Evolutionary conservation across 2,329 filamentous ascomycete species (phyloP).

Genomic region (Setomelanomma holmii): DNA sequence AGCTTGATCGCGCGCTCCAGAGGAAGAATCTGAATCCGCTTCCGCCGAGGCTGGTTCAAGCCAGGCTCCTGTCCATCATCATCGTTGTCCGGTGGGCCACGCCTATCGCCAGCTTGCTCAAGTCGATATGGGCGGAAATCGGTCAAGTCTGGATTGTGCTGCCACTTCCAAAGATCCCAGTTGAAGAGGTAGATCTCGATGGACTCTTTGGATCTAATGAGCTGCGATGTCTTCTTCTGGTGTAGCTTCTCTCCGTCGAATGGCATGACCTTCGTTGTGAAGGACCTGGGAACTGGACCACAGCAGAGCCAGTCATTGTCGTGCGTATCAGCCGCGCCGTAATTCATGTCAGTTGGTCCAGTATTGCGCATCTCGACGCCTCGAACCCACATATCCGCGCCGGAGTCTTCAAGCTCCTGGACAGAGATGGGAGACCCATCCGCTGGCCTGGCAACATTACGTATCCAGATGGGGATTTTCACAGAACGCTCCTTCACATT

Average conservation of each 20-base stretch:
- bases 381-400: not conserved
- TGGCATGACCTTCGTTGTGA: conserved; percentile 14
- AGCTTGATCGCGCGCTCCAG: not conserved
- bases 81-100: not conserved
- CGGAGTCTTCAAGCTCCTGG: not conserved
- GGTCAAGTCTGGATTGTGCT: not conserved
- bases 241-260: conserved; percentile 21
- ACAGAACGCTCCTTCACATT: not conserved
- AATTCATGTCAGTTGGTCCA: conserved; percentile 1
- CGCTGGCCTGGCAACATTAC: not conserved
- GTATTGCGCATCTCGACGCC: conserved; percentile 15
- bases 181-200: conserved; percentile 10
- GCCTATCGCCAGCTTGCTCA: not conserved
- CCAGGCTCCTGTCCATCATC: not conserved
- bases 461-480: not conserved
- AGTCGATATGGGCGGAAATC: not conserved
- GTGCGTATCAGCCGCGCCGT: conserved; percentile 6
- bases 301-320: conserved; percentile 23
- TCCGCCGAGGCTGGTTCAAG: not conserved
- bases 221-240: not conserved
- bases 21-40: not conserved
- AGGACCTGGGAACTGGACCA: conserved; percentile 11
- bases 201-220: conserved; percentile 1
- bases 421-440: not conserved
- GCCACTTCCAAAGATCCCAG: conserved; percentile 8